Evolutionary conservation across 495 filamentous ascomycete species (phyloP).

Genomic region (Durotheca rogersii): DNA sequence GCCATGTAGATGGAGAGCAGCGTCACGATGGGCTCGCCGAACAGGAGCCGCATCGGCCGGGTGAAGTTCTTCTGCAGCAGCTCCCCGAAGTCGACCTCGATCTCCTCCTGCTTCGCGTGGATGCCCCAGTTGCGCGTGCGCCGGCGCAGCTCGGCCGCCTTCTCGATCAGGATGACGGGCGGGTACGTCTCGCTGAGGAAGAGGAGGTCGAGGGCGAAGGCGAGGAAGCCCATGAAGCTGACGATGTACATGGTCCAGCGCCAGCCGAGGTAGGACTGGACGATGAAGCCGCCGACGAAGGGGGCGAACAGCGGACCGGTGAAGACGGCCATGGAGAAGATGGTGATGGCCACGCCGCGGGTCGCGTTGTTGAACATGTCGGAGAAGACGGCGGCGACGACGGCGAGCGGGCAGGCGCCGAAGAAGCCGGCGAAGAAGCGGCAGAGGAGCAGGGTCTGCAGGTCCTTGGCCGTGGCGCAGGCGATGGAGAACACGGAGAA

Average conservation of each 20-base stretch:
- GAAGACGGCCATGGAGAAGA: slow-evolving; percentile 85
- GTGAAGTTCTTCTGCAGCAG: slow-evolving; percentile 80
- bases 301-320: slow-evolving; percentile 78
- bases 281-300: slow-evolving; percentile 84
- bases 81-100: slow-evolving; percentile 79
- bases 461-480: slow-evolving; percentile 71
- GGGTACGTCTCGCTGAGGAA: slow-evolving; percentile 85
- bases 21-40: slow-evolving; percentile 78
- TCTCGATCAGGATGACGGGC: slow-evolving; percentile 72
- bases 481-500: slow-evolving; percentile 75
- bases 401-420: slow-evolving; percentile 75
- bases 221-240: slow-evolving; percentile 72
- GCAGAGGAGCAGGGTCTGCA: slow-evolving; percentile 79
- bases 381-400: slow-evolving; percentile 84
- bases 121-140: slow-evolving; percentile 90
- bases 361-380: slow-evolving; percentile 83
- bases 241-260: slow-evolving; percentile 79
- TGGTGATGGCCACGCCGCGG: slow-evolving; percentile 75
- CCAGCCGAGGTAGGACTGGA: slow-evolving; percentile 70
- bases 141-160: slow-evolving; percentile 76
- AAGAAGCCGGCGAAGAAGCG: slow-evolving; percentile 81
- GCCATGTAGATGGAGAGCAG: slow-evolving; percentile 76
- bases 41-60: slow-evolving; percentile 74
- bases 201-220: slow-evolving; percentile 67
- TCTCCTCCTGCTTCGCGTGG: slow-evolving; percentile 90